phyloP scores from a whole-genome alignment of 345 rosid genomes.

The Dovyalis caffra region DNA sequence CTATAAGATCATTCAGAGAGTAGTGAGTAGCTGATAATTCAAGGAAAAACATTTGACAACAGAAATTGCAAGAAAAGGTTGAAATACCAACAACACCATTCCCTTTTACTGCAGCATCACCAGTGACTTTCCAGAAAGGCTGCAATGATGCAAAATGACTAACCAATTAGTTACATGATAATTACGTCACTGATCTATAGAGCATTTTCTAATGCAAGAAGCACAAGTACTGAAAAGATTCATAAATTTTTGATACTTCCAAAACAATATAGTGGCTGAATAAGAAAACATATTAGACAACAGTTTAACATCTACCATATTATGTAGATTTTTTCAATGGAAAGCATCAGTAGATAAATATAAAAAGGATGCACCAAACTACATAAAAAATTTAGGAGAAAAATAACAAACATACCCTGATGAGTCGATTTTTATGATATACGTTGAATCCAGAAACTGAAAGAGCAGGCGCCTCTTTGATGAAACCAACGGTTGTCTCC shows the following conservation, averaged over 20 bases:
- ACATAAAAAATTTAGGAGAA: conserved; percentile 2
- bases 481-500: conserved; percentile 73
- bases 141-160: conserved; percentile 33
- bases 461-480: conserved; percentile 65
- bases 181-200: not conserved
- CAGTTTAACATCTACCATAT: not conserved
- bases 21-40: conserved; percentile 18
- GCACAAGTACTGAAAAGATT: not conserved
- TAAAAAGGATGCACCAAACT: not conserved
- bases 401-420: conserved; percentile 52
- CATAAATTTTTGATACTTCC: not conserved
- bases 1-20: conserved; percentile 39
- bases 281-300: not conserved
- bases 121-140: conserved; percentile 93
- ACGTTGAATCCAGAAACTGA: conserved; percentile 65
- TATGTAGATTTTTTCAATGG: not conserved
- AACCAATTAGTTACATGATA: conserved; percentile 22
- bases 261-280: not conserved
- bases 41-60: conserved; percentile 11
- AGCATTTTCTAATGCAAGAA: not conserved
- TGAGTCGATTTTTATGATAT: conserved; percentile 93
- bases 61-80: conserved; percentile 16
- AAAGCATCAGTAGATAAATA: not conserved
- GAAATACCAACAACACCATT: conserved; percentile 76
- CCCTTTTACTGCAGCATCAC: conserved; percentile 52